A percentile compares a stretch with the other conserved stretches of the same genome.
Conservation (phyloP, 768 basidiomycete species). For the Suillus ampliporus region DNA sequence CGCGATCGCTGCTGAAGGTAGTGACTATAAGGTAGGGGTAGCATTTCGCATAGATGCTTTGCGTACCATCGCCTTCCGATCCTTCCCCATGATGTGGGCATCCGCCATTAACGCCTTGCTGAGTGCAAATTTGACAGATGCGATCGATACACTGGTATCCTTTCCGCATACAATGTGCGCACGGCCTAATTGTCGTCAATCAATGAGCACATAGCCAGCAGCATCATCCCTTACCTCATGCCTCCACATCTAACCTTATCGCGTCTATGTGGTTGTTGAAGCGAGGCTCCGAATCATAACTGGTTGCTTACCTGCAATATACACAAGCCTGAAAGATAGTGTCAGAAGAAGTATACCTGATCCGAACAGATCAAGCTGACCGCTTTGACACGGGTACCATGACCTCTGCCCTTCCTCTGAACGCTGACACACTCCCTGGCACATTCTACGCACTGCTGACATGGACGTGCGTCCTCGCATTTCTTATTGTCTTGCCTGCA, state of each 20-base stretch:
- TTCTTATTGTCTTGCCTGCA: conserved; percentile 61
- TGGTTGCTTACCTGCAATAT: conserved; percentile 56
- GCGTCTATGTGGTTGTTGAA: conserved; percentile 45
- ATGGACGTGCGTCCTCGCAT: conserved; percentile 66
- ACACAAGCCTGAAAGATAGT: conserved; percentile 55
- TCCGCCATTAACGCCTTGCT: conserved; percentile 50
- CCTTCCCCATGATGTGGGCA: conserved; percentile 47
- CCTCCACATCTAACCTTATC: conserved; percentile 70
- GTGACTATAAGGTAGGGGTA: conserved; percentile 18
- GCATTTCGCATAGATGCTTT: background rate
- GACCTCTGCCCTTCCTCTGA: conserved; percentile 58
- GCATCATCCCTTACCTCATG: conserved; percentile 45
- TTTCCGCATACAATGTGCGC: conserved; percentile 54
- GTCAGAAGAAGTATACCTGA: conserved; percentile 9
- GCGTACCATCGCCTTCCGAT: conserved; percentile 33
- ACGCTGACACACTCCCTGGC: conserved; percentile 54
- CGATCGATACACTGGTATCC: conserved; percentile 58
- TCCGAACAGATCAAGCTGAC: conserved; percentile 44
- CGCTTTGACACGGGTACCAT: conserved; percentile 64
- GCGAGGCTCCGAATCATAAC: conserved; percentile 14
- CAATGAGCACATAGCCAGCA: conserved; percentile 13
- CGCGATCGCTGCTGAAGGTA: conserved; percentile 2
- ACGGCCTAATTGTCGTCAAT: conserved; percentile 46
- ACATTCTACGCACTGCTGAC: conserved; percentile 53
- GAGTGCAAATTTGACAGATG: conserved; percentile 49